phyloP scores from a whole-genome alignment of 1,139 yeast genomes.

The Arxiozyma bovina region DNA sequence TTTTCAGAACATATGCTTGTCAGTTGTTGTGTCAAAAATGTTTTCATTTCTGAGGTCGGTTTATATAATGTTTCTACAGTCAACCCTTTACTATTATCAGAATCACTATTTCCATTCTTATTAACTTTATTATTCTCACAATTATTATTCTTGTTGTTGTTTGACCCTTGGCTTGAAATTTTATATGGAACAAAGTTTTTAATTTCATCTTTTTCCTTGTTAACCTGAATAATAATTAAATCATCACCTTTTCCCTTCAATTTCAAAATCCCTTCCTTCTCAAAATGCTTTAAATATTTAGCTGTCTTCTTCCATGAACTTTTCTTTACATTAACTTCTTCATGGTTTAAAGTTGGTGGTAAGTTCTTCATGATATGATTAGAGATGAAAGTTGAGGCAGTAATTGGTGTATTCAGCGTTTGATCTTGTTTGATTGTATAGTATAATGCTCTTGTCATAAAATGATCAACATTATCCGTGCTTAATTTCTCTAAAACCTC shows the following conservation, averaged over 20 bases:
- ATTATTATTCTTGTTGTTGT: constrained; percentile 13
- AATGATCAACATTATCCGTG: constrained; percentile 67
- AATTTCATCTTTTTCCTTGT: constrained; percentile 43
- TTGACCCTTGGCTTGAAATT: constrained; percentile 8
- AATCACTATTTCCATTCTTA: neutral
- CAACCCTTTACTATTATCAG: constrained; percentile 31
- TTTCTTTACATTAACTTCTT: constrained; percentile 61
- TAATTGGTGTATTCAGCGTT: constrained; percentile 48
- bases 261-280: constrained; percentile 59
- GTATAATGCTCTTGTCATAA: constrained; percentile 58
- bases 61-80: constrained; percentile 38
- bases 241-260: constrained; percentile 71
- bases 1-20: neutral
- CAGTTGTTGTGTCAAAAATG: constrained; percentile 33
- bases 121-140: constrained; percentile 17
- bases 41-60: constrained; percentile 44
- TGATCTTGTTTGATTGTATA: constrained; percentile 55
- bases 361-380: constrained; percentile 59
- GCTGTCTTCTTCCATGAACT: constrained; percentile 87
- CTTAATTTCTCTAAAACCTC: constrained; percentile 37
- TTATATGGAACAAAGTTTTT: constrained; percentile 55
- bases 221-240: constrained; percentile 45
- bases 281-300: constrained; percentile 78
- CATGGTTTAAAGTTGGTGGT: constrained; percentile 41
- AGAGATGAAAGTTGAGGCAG: constrained; percentile 68